Conservation (phyloP, 148 eudicot genomes). For the Heliamphora exappendiculata region DNA sequence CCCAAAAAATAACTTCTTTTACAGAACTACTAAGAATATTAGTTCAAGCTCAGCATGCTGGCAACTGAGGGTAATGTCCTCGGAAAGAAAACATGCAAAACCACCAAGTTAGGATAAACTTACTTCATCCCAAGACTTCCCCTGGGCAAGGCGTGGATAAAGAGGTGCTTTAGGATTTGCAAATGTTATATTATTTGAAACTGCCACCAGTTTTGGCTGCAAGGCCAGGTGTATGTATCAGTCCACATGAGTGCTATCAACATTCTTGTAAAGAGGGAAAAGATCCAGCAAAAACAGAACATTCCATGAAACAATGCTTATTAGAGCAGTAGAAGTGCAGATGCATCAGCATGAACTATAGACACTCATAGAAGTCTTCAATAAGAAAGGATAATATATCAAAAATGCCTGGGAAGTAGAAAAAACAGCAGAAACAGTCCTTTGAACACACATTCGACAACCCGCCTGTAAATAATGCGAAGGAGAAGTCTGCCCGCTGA, state of each 20-base stretch:
- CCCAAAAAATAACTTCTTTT: neutral
- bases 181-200: constrained; percentile 49
- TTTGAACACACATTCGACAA: constrained; percentile 46
- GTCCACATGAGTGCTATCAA: neutral
- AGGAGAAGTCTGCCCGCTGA: constrained; percentile 92
- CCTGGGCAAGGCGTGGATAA: constrained; percentile 55
- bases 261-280: neutral
- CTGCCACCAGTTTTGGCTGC: constrained; percentile 68
- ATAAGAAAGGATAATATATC: neutral
- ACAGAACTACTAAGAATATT: neutral
- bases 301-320: neutral
- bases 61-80: neutral
- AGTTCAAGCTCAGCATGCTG: constrained; percentile 1
- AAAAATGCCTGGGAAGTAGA: neutral
- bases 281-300: neutral
- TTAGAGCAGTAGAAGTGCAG: neutral
- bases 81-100: neutral
- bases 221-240: neutral
- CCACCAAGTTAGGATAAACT: neutral
- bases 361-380: neutral
- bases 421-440: neutral
- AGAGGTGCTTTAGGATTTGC: constrained; percentile 75
- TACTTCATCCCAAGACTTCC: constrained; percentile 53
- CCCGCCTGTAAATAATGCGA: constrained; percentile 82
- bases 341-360: neutral